Base-by-base conservation (phyloP, 352 stramenopile species). In the Phytophthora quininea region DNA sequence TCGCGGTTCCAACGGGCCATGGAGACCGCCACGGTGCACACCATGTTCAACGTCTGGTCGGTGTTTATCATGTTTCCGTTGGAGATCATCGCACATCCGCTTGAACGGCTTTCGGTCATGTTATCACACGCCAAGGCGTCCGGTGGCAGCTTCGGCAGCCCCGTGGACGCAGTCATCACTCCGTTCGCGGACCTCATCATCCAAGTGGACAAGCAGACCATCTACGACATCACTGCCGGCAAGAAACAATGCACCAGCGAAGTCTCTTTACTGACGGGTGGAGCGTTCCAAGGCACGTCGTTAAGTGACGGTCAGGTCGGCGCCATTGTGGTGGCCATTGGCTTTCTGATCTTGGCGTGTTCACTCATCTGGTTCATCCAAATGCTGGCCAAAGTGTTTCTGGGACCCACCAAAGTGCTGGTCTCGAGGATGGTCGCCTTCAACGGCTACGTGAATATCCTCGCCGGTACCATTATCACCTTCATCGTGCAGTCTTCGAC, bases 401-500 rank as follows among this genome's bases (percentile, higher is more conserved):
- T 94, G 33, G 92, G 88, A 30, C 76, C 82, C 5, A 95, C 92
- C 4, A 91, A 93, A 54, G 73, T 83, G 49, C 71, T 97, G 12
- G 84, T 97, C 29, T 86, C 87, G 30, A 85, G 89, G 47, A 76
- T 93, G 42, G 91, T 96, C 14, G 84, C 93, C 53, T 90, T 93
- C 58, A 96, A 96, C 69, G 86, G 86, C 54, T 94, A 96, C 51
- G 47, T 97, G 29, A 88, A 91, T 32, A 97, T 98, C 43, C 1
- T 91, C 31, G 81, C 95, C 54, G 92, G 93, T 56, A 63, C 62
- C 27, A 68, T 76, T 45, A 75, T 97, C 55, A 98, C 93, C 3
- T 89, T 97, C 24, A 63, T 80, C 3, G 90, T 98, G 5, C 93
- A 97, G 63, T 95, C 82, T 65, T 97, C 85, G 7, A 95, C 88